phyloP scores from a whole-genome alignment of 2,329 filamentous ascomycete species.

The Penicillium verrucosum region DNA sequence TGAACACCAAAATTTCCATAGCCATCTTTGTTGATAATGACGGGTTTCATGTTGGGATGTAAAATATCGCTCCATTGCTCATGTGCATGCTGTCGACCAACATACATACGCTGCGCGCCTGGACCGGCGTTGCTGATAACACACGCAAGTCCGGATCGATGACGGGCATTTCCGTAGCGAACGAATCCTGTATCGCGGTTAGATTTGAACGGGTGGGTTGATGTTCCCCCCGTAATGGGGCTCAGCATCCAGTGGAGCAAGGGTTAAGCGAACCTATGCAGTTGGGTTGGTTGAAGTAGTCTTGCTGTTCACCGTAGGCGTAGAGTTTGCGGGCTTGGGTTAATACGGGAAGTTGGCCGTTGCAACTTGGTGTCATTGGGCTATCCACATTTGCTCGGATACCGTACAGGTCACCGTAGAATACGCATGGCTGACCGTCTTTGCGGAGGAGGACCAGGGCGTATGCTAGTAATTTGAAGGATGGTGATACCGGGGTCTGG shows the following conservation, averaged over 20 bases:
- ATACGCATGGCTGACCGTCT: conserved; percentile 63
- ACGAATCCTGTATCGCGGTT: conserved; percentile 44
- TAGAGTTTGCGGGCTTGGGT: conserved; percentile 63
- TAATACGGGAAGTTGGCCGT: conserved; percentile 56
- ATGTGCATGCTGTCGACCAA: conserved; percentile 56
- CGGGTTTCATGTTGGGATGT: conserved; percentile 51
- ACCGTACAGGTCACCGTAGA: conserved; percentile 69
- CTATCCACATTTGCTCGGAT: conserved; percentile 50
- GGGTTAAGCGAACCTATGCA: conserved; percentile 53
- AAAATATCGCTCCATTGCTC: conserved; percentile 64
- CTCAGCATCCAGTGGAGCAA: background rate
- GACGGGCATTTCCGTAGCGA: conserved; percentile 50
- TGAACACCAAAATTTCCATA: conserved; percentile 57
- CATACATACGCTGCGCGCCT: conserved; percentile 57
- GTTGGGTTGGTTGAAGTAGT: conserved; percentile 61
- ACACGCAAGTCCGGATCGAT: conserved; percentile 52
- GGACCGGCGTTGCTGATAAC: conserved; percentile 54
- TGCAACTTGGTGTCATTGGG: conserved; percentile 53
- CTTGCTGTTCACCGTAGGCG: conserved; percentile 62
- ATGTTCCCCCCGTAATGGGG: background rate
- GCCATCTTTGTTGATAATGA: conserved; percentile 58
- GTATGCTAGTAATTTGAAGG: conserved; percentile 71
- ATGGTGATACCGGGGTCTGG: conserved; percentile 58
- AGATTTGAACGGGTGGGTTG: background rate
- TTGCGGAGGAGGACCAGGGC: conserved; percentile 65